phyloP scores from a whole-genome alignment of 2,329 filamentous ascomycete species.

The Penicillium sp. region DNA sequence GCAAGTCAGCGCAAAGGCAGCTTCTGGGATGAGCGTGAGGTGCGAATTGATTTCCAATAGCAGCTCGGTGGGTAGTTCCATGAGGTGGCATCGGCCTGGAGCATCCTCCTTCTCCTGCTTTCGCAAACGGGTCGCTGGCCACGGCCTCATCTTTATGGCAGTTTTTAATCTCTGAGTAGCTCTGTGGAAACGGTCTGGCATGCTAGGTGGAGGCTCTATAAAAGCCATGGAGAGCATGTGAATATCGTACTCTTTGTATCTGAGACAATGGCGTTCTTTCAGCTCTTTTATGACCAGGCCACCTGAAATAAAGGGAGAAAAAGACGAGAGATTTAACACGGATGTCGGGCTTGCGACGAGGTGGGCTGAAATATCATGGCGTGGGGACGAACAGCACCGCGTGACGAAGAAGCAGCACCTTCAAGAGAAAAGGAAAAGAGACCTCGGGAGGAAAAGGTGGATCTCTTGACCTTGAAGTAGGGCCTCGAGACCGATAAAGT shows the following conservation, averaged over 20 bases:
- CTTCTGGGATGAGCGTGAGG: constrained; percentile 32
- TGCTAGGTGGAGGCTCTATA: constrained; percentile 16
- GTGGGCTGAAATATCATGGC: constrained; percentile 24
- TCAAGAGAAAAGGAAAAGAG: constrained; percentile 3
- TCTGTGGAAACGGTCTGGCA: constrained; percentile 29
- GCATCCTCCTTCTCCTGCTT: constrained; percentile 14
- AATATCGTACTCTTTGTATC: constrained; percentile 8
- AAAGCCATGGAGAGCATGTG: constrained; percentile 16
- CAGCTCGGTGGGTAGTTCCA: constrained; percentile 38
- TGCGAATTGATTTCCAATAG: constrained; percentile 36
- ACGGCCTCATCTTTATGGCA: constrained; percentile 27
- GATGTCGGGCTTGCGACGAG: constrained; percentile 12
- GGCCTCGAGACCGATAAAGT: constrained; percentile 15
- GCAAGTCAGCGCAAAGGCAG: constrained; percentile 37
- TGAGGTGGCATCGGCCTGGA: constrained; percentile 27
- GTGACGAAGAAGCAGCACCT: constrained; percentile 21
- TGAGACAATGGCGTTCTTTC: constrained; percentile 4
- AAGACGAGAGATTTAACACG: constrained; percentile 11
- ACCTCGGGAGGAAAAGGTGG: constrained; percentile 15
- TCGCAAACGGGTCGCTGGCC: constrained; percentile 19
- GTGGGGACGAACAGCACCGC: constrained; percentile 18
- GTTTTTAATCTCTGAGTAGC: constrained; percentile 29
- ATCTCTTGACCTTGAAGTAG: constrained; percentile 31
- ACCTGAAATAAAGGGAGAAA: constrained; percentile 14
- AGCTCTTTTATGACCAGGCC: constrained; percentile 8